Percentiles rank a stretch among this genome's conserved stretches.
These are phyloP conservation scores for Neotropicomus parvogracilis DNA, from an alignment of 1,284 basidiomycete genomes.

Conservation along the genomic window DNA sequence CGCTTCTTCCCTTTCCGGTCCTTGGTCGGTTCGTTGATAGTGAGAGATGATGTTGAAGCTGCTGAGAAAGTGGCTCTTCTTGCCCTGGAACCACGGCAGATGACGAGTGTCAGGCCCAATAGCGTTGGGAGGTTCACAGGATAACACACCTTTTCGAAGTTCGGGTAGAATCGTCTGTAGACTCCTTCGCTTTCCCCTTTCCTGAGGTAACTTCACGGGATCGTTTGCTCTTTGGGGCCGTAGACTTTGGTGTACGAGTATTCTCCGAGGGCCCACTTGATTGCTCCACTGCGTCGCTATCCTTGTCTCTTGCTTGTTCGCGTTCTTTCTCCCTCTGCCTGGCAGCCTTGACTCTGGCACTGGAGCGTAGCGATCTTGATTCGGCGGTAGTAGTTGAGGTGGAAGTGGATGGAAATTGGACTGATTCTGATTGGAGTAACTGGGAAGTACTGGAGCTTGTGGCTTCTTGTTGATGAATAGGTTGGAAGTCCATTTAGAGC, in stretches of 20 bases:
- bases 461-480: constrained; percentile 64
- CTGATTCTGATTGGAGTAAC: constrained; percentile 38
- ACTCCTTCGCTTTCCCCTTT: constrained; percentile 66
- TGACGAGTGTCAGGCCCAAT: constrained; percentile 23
- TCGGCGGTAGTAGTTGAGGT: constrained; percentile 36
- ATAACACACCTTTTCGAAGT: constrained; percentile 57
- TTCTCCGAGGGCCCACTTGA: constrained; percentile 37
- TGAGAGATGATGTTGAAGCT: constrained; percentile 45
- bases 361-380: constrained; percentile 59
- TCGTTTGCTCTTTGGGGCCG: constrained; percentile 49
- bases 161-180: constrained; percentile 47
- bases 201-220: constrained; percentile 46
- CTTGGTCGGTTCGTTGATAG: constrained; percentile 69
- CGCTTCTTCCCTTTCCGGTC: constrained; percentile 84
- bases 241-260: constrained; percentile 41
- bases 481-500: constrained; percentile 82
- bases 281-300: constrained; percentile 41
- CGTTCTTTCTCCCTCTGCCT: constrained; percentile 59
- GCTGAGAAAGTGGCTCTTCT: constrained; percentile 53
- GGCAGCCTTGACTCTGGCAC: constrained; percentile 73
- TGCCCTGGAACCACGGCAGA: constrained; percentile 41
- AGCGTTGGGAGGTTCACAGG: constrained; percentile 21
- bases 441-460: constrained; percentile 51
- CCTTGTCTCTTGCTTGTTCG: constrained; percentile 40
- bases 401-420: constrained; percentile 35